These are phyloP conservation scores for Microbotryum lychnidis-dioicae DNA, from an alignment of 1,284 basidiomycete species.

Conservation along the genomic window DNA sequence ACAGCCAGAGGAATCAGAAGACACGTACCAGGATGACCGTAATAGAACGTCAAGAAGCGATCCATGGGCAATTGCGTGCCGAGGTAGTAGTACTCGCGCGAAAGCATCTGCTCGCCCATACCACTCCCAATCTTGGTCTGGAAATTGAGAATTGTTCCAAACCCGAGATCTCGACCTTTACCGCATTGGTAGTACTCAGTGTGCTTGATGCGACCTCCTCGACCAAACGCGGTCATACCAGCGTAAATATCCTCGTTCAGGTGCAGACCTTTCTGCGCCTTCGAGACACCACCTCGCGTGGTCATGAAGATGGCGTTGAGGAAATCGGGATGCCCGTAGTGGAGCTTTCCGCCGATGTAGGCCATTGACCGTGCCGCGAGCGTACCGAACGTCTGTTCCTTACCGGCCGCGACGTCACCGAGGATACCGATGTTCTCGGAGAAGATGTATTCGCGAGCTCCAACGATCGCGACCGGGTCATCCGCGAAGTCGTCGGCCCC, in stretches of 20 bases:
- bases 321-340: slow-evolving; percentile 99
- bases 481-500: slow-evolving; percentile 43
- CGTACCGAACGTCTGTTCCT: slow-evolving; percentile 99
- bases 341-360: slow-evolving; percentile 96
- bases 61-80: slow-evolving; percentile 98
- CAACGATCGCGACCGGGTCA: slow-evolving; percentile 90
- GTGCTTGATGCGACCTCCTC: slow-evolving; percentile 96
- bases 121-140: slow-evolving; percentile 99
- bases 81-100: slow-evolving; percentile 97
- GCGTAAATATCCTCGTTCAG: slow-evolving; percentile 99
- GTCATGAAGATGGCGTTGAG: slow-evolving; percentile 97
- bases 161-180: slow-evolving; percentile 96
- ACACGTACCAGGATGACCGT: slow-evolving; percentile 71
- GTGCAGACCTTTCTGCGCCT: slow-evolving; percentile 97
- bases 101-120: slow-evolving; percentile 99
- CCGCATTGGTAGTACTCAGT: slow-evolving; percentile 98
- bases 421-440: slow-evolving; percentile 99
- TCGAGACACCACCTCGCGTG: slow-evolving; percentile 94
- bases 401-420: slow-evolving; percentile 95
- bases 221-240: slow-evolving; percentile 96
- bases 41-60: slow-evolving; percentile 98
- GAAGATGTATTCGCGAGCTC: slow-evolving; percentile 99
- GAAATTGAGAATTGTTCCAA: slow-evolving; percentile 98
- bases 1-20: not conserved
- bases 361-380: slow-evolving; percentile 88